Base-by-base conservation (phyloP, 441 rosid genomes). In the Gossypium gossypioides region DNA sequence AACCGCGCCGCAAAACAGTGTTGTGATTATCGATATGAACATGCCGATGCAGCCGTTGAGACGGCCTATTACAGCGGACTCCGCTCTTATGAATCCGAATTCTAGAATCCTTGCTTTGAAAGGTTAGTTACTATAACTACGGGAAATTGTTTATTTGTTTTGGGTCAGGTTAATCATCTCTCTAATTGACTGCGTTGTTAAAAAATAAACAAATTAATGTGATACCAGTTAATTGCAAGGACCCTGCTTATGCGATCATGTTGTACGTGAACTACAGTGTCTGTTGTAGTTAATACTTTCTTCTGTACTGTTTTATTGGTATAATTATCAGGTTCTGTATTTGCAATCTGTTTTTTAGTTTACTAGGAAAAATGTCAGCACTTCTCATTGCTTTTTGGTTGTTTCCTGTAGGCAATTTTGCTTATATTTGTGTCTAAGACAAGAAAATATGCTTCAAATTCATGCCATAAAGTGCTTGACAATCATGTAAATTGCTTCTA, bases 1-100 rank as follows among this genome's bases (percentile, higher is more conserved):
- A 80, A 94, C 99, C n/a, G 83, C 97, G 8, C 97, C 97, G 0
- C 99, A 94, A 85, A 94, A 94, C 78, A 91, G 97, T 54, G 97
- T 94, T 57, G 99, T 94, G 40, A 92, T 92, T 71, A 77, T 92
- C 6, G 97, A 94, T 75, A 94, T 94, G 99, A 89, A 78, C 72
- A 85, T 86, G 96, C 97, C 99, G 44, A 88, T 81, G 86, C 99
- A 94, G 88, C 99, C 99, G 6, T 68, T 94, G 81, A 84, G 99
- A 72, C 86, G 97, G 69, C 99, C 99, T 48, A 94, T 94, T 66
- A 92, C 97, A 21, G 98, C 98, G 3, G 98, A 93, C 62, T 93
- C 98, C 0, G 96, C 98, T 13, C 90, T 93, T 51, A 92, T 94
- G 98, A 91, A 94, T 81, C 98, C 98, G 1, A 86, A 86, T 80